Percentiles rank a stretch among this genome's conserved stretches.
Evolutionary conservation across 2,329 filamentous ascomycete species (phyloP).

Genomic region (Monosporascus sp.): DNA sequence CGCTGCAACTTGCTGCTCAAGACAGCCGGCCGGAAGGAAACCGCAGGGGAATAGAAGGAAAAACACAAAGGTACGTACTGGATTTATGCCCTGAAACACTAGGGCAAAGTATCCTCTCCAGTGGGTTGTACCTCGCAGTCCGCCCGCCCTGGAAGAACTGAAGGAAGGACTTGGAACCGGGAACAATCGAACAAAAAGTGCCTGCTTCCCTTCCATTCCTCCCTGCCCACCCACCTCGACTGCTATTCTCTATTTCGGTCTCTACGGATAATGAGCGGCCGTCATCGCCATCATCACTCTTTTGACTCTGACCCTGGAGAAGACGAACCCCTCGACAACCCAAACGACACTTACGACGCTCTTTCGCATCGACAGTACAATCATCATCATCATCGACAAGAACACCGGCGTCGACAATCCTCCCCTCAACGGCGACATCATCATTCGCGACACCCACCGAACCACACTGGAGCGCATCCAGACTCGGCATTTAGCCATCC

Average conservation of each 20-base stretch:
- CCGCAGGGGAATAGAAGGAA: background rate
- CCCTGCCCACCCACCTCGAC: background rate
- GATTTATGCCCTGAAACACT: background rate
- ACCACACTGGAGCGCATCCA: constrained; percentile 25
- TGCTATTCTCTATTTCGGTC: background rate
- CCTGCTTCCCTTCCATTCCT: background rate
- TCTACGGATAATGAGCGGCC: constrained; percentile 17
- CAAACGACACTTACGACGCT: constrained; percentile 6
- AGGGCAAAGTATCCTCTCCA: background rate
- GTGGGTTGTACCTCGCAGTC: background rate
- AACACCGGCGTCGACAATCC: no score
- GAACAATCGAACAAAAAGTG: background rate
- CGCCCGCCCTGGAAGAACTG: background rate
- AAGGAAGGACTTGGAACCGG: background rate
- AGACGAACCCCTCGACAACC: constrained; percentile 22
- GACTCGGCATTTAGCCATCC: constrained; percentile 31
- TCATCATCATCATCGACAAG: no score
- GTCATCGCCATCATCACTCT: constrained; percentile 16
- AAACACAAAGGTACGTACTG: background rate
- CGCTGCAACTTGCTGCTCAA: no score
- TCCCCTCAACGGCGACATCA: no score
- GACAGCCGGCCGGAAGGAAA: background rate
- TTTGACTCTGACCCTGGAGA: constrained; percentile 24
- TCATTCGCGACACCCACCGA: background rate
- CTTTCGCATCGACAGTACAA: no score